phyloP scores from a whole-genome alignment of 1,284 basidiomycete species.

The Porogramme epimiltina region DNA sequence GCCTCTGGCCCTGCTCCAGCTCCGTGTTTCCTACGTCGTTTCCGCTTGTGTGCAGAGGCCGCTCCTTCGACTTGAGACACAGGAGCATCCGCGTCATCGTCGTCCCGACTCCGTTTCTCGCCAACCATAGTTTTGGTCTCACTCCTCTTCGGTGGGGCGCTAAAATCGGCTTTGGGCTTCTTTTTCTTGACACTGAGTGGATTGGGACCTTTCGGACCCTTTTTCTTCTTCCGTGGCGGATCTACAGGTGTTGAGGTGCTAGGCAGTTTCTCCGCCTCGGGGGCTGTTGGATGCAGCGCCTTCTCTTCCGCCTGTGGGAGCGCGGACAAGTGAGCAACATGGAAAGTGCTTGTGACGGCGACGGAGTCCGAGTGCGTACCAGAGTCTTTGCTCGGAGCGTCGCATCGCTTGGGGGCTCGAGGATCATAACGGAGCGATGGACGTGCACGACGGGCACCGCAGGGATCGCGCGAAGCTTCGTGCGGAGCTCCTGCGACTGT shows the following conservation, averaged over 20 bases:
- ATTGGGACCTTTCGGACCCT: constrained; percentile 86
- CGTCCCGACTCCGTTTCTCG: constrained; percentile 28
- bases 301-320: constrained; percentile 54
- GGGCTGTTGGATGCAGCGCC: constrained; percentile 46
- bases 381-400: constrained; percentile 71
- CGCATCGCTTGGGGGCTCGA: constrained; percentile 82
- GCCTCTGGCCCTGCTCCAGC: background rate
- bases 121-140: constrained; percentile 8
- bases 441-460: constrained; percentile 88
- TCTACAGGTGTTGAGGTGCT: constrained; percentile 38
- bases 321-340: constrained; percentile 2
- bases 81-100: constrained; percentile 11
- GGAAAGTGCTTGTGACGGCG: background rate
- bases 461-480: constrained; percentile 67
- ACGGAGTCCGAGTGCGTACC: constrained; percentile 40
- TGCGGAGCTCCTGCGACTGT: constrained; percentile 71
- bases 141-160: background rate
- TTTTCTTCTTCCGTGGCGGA: constrained; percentile 59
- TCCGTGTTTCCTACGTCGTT: constrained; percentile 34
- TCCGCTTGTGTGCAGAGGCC: constrained; percentile 35
- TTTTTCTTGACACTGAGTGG: constrained; percentile 94
- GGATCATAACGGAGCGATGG: constrained; percentile 87
- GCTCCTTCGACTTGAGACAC: constrained; percentile 1
- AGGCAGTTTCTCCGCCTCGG: constrained; percentile 45
- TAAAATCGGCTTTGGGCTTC: constrained; percentile 32